Conservation (phyloP, 2,329 filamentous ascomycete species). For the Nemania sp. region DNA sequence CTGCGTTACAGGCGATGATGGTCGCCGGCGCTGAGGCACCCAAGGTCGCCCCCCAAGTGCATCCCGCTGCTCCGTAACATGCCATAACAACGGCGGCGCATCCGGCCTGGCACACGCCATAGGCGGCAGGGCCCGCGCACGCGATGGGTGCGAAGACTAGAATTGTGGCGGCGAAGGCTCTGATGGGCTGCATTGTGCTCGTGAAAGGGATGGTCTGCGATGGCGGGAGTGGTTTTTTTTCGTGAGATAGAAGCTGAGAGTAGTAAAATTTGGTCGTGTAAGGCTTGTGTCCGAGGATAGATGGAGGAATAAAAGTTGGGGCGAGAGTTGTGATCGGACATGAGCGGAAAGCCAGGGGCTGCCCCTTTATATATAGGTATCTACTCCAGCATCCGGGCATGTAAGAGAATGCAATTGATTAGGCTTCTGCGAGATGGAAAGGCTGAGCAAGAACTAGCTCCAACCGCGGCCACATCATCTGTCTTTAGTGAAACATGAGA, state of each 20-base stretch:
- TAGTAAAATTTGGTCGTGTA: neutral
- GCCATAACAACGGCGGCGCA: constrained; percentile 19
- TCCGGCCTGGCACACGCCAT: constrained; percentile 23
- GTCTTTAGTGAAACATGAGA: no score
- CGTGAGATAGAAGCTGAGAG: no score
- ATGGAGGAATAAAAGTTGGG: neutral
- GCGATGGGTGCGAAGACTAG: neutral
- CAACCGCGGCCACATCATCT: neutral
- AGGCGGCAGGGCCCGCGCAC: constrained; percentile 19
- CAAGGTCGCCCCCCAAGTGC: constrained; percentile 19
- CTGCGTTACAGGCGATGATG: constrained; percentile 18
- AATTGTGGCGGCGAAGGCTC: neutral
- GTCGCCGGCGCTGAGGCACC: constrained; percentile 10
- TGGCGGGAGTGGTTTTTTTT: no score
- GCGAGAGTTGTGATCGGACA: neutral
- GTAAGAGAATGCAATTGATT: neutral
- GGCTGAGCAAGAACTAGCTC: neutral
- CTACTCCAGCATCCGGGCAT: neutral
- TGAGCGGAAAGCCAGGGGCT: neutral
- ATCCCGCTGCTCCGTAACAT: constrained; percentile 21
- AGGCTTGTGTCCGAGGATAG: neutral
- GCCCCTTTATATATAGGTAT: neutral
- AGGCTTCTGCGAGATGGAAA: neutral
- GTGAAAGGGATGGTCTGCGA: no score
- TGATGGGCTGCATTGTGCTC: constrained; percentile 8